Evolutionary conservation across 2,329 filamentous ascomycete genomes (phyloP).

Genomic region (Epicoccum sorghinum): DNA sequence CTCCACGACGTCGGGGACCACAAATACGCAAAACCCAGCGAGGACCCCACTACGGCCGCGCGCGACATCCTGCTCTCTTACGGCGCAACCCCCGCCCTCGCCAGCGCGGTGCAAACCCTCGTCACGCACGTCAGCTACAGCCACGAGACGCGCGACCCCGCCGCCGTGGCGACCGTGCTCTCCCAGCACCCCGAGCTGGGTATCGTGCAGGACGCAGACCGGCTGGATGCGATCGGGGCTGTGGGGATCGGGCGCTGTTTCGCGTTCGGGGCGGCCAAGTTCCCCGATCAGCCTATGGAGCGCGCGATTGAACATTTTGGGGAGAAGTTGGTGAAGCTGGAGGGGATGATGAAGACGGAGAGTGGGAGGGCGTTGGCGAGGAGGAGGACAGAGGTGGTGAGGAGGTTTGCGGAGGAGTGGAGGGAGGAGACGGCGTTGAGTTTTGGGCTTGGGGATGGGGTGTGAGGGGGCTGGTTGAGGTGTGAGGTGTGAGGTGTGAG

Average conservation of each 20-base stretch:
- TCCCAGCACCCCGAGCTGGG: slow-evolving; percentile 72
- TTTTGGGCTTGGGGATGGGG: slow-evolving; percentile 14
- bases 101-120: slow-evolving; percentile 71
- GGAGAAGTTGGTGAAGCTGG: slow-evolving; percentile 43
- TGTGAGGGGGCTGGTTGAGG: no score
- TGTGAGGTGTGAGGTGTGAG: no score
- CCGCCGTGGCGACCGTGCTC: slow-evolving; percentile 66
- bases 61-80: slow-evolving; percentile 60
- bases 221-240: slow-evolving; percentile 88
- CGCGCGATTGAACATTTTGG: slow-evolving; percentile 44
- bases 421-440: slow-evolving; percentile 20
- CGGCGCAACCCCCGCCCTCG: slow-evolving; percentile 64
- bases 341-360: slow-evolving; percentile 46
- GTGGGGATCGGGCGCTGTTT: slow-evolving; percentile 82
- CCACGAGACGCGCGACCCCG: slow-evolving; percentile 71
- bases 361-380: slow-evolving; percentile 30
- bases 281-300: slow-evolving; percentile 31
- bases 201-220: slow-evolving; percentile 89
- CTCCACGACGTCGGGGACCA: slow-evolving; percentile 83
- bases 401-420: slow-evolving; percentile 25
- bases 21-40: slow-evolving; percentile 69
- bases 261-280: slow-evolving; percentile 68
- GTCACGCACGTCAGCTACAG: slow-evolving; percentile 80
- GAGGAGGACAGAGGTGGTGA: slow-evolving; percentile 20
- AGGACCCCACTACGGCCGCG: slow-evolving; percentile 64